A percentile compares a stretch with the other conserved stretches of the same genome.
Evolutionary conservation across 1,284 basidiomycete species (phyloP).

Genomic region (Hemileia vastatrix): DNA sequence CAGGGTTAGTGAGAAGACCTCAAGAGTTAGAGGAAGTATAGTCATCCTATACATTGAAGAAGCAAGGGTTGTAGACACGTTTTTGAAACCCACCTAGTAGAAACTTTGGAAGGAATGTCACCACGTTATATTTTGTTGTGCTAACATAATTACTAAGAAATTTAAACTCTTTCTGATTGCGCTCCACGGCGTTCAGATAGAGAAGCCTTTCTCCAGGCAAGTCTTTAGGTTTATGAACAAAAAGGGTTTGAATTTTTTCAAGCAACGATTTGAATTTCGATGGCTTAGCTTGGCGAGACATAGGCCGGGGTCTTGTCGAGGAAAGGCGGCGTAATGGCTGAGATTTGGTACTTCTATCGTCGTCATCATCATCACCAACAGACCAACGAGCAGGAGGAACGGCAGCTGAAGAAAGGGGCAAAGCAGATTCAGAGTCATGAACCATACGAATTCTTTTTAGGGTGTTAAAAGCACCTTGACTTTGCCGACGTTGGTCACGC

Average conservation of each 20-base stretch:
- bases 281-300: background rate
- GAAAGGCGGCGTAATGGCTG: background rate
- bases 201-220: conserved; percentile 21
- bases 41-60: too few relatives aligned
- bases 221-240: conserved; percentile 14
- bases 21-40: background rate
- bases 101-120: conserved; percentile 88
- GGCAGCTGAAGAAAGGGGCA: background rate
- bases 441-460: too few relatives aligned
- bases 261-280: background rate
- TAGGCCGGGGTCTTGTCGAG: background rate
- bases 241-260: background rate
- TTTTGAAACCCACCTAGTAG: conserved; percentile 64
- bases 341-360: background rate
- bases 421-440: background rate
- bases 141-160: conserved; percentile 64
- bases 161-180: conserved; percentile 22
- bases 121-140: conserved; percentile 88
- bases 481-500: too few relatives aligned
- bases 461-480: too few relatives aligned
- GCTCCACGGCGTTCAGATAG: conserved; percentile 13
- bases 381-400: background rate
- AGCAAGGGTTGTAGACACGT: too few relatives aligned
- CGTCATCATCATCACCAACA: conserved; percentile 3
- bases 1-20: background rate